Percentiles rank a stretch among this genome's conserved stretches.
Evolutionary conservation across 257 asterid genomes (phyloP).

Genomic region (Mitragyna speciosa): DNA sequence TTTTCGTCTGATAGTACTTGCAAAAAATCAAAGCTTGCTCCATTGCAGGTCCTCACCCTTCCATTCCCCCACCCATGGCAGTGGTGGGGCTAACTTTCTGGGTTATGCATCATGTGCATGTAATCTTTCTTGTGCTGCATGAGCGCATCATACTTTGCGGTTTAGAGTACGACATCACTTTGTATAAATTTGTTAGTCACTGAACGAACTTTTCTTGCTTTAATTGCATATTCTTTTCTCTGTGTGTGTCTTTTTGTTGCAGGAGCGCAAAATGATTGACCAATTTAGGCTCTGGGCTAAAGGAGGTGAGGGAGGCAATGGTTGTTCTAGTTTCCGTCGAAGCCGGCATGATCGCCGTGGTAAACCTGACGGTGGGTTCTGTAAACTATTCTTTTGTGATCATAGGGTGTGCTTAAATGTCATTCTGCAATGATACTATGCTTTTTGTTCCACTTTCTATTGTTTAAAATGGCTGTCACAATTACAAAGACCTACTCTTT

Average conservation of each 20-base stretch:
- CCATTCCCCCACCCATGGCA: neutral
- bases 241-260: slow-evolving; percentile 26
- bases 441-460: neutral
- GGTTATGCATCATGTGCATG: neutral
- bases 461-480: neutral
- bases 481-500: neutral
- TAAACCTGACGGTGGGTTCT: slow-evolving; percentile 78
- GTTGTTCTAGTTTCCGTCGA: slow-evolving; percentile 82
- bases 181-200: neutral
- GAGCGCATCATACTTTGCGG: neutral
- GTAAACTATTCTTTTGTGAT: neutral
- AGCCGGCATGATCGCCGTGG: slow-evolving; percentile 84
- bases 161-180: neutral
- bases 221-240: neutral
- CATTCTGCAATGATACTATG: neutral
- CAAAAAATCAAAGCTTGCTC: slow-evolving; percentile 61
- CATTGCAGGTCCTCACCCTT: slow-evolving; percentile 58
- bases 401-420: neutral
- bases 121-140: neutral
- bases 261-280: slow-evolving; percentile 95
- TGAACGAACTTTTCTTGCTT: neutral
- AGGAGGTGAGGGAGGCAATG: slow-evolving; percentile 98
- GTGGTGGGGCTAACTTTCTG: slow-evolving; percentile 1
- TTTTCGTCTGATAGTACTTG: slow-evolving; percentile 52
- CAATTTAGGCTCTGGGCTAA: slow-evolving; percentile 70